Evolutionary conservation across 305 asterid genomes (phyloP), one percentile per base, ranked within the genome.

Genomic region (Solanum hybrid): DNA sequence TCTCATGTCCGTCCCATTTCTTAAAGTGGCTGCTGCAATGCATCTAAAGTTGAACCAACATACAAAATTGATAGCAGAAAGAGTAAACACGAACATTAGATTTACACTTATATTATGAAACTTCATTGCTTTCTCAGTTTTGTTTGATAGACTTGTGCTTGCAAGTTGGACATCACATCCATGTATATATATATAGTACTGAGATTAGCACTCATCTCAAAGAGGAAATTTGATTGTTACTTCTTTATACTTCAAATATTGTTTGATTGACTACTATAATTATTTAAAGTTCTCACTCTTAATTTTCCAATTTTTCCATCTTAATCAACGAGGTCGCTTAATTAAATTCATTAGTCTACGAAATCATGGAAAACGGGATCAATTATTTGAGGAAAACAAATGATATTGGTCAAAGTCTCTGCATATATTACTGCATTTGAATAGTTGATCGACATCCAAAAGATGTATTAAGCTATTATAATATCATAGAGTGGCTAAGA

Each of bases 1-100:
- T 7, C 46, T 80, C 85, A 88, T 89, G 71, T 91, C 92, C 0
- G 86, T 91, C 88, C 89, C 90, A 79, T 90, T 87, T 35, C 17
- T 36, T 34, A 1, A 56, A 78, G 85, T 87, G 73, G 79, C 89
- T 34, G 91, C 88, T 85, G 88, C 69, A 77, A 22, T 35, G 85
- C 85, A 79, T 79, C 56, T 36, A 22, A 14, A 80, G 86, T 38
- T 80, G 24, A 38, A 80, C 66, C 86, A 38, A 13, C 36, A 80
- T 80, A 38, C 14, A 35, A 24, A 80, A 38, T 11, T 80, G 34
- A 38, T 38, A 24, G 66, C 35, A 80, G 8, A 38, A 77, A 77
- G 27, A 76, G 82, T 2, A 34, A 32, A 6, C 17, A 79, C 24
- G 85, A 79, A 80, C 12, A 80, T 38, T 12, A 80, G 86, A 80